Evolutionary conservation across 345 rosid genomes (phyloP).

Genomic region (Iberis pinnata): DNA sequence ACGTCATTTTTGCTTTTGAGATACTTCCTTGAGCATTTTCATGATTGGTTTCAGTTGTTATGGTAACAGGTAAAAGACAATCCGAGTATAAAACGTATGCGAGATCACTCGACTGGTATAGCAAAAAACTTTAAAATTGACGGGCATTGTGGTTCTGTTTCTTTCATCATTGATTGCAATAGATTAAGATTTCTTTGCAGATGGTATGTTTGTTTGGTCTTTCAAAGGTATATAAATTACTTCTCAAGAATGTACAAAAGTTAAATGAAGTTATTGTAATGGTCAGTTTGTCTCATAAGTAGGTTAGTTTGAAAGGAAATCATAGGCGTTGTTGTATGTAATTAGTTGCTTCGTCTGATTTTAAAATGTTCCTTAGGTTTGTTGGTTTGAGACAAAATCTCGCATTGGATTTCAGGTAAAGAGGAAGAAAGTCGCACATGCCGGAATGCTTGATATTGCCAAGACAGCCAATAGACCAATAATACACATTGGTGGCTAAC

Average conservation of each 20-base stretch:
- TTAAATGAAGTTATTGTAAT: too few species aligned
- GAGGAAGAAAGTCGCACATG: slow-evolving; percentile 70
- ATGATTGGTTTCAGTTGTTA: slow-evolving; percentile 14
- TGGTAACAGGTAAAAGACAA: slow-evolving; percentile 45
- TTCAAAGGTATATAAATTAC: too few species aligned
- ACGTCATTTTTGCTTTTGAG: slow-evolving; percentile 13
- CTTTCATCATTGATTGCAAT: slow-evolving; percentile 97
- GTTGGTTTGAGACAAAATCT: not conserved
- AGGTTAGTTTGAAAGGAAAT: too few species aligned
- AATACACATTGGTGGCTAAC: slow-evolving; percentile 78
- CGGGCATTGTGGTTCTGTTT: slow-evolving; percentile 78
- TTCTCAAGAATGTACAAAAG: too few species aligned
- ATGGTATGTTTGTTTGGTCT: slow-evolving; percentile 99
- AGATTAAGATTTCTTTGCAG: slow-evolving; percentile 89
- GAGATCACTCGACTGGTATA: slow-evolving; percentile 75
- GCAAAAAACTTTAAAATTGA: slow-evolving; percentile 83
- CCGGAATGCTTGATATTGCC: slow-evolving; percentile 84
- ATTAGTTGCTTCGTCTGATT: slow-evolving; percentile 3
- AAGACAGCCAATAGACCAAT: slow-evolving; percentile 75
- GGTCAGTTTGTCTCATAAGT: too few species aligned
- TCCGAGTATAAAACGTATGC: slow-evolving; percentile 50
- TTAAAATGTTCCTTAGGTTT: slow-evolving; percentile 4
- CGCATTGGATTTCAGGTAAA: slow-evolving; percentile 45
- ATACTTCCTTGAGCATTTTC: slow-evolving; percentile 13
- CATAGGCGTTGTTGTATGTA: slow-evolving; percentile 80